Conservation (phyloP, 768 basidiomycete species). For the Galerina marginata region DNA sequence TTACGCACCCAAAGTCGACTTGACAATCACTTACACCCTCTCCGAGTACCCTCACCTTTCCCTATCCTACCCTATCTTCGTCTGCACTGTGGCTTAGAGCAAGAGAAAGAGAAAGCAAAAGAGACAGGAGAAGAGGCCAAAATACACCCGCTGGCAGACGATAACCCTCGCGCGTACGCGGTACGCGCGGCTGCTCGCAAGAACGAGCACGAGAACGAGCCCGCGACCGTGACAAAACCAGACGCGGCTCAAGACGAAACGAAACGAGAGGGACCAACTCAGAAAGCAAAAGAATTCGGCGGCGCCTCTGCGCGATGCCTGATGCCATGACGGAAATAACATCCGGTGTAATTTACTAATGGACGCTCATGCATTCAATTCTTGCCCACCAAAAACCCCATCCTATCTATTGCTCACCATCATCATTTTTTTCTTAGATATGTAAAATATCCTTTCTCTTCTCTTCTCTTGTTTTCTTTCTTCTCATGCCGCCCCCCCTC, state of each 20-base stretch:
- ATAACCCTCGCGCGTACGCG: no score
- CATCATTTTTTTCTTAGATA: slow-evolving; percentile 3
- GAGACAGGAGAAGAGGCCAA: no score
- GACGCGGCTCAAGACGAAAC: not conserved
- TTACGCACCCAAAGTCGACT: not conserved
- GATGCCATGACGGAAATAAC: not conserved
- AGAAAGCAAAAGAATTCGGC: no score
- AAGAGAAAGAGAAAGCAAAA: no score
- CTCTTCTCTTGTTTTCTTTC: not conserved
- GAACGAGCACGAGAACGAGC: not conserved
- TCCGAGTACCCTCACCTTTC: no score
- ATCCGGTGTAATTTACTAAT: not conserved
- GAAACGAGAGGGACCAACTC: no score
- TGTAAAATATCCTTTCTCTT: not conserved
- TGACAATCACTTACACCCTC: not conserved
- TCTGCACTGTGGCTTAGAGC: no score
- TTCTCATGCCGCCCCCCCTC: not conserved
- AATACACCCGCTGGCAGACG: no score
- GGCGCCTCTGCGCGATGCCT: no score
- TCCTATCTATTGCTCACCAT: not conserved
- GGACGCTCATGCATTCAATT: not conserved
- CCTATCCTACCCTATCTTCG: no score
- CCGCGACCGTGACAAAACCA: not conserved
- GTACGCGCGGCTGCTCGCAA: not conserved
- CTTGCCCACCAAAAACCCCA: not conserved